phyloP scores from a whole-genome alignment of 345 rosid genomes.

The Kandelia obovata region DNA sequence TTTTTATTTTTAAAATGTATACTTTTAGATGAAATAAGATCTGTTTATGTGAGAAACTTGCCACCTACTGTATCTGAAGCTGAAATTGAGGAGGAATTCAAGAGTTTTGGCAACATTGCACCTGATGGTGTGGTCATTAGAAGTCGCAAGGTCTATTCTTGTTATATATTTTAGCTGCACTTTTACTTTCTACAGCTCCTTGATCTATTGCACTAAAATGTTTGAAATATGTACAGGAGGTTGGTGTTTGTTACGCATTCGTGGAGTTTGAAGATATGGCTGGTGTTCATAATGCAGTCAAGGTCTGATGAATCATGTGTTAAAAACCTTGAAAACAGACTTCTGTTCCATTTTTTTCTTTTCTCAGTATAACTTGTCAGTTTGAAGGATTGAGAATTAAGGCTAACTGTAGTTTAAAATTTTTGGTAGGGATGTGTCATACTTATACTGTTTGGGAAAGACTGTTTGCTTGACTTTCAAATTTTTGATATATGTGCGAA shows the following conservation, averaged over 20 bases:
- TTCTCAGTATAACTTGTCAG: background rate
- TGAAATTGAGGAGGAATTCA: constrained; percentile 71
- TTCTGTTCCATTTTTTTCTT: background rate
- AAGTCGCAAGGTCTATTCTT: constrained; percentile 55
- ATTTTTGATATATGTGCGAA: background rate
- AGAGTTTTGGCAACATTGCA: constrained; percentile 53
- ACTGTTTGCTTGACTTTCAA: background rate
- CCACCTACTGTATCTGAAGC: constrained; percentile 45
- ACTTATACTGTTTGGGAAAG: background rate
- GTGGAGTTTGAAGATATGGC: constrained; percentile 67
- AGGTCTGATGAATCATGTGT: constrained; percentile 34
- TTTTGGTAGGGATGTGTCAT: background rate
- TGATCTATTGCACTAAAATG: constrained; percentile 10
- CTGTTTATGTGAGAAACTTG: constrained; percentile 66
- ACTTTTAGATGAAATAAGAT: constrained; percentile 54
- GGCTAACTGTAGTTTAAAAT: background rate
- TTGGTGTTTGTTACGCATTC: constrained; percentile 71
- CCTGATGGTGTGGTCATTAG: constrained; percentile 62
- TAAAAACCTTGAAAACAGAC: background rate
- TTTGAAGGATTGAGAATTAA: background rate
- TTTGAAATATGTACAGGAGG: constrained; percentile 42
- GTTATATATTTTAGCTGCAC: background rate
- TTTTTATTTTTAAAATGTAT: background rate
- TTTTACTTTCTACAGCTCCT: background rate
- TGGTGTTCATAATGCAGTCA: constrained; percentile 53